Conservation (phyloP, 2,329 filamentous ascomycete genomes). For the Diaporthe humulicola region DNA sequence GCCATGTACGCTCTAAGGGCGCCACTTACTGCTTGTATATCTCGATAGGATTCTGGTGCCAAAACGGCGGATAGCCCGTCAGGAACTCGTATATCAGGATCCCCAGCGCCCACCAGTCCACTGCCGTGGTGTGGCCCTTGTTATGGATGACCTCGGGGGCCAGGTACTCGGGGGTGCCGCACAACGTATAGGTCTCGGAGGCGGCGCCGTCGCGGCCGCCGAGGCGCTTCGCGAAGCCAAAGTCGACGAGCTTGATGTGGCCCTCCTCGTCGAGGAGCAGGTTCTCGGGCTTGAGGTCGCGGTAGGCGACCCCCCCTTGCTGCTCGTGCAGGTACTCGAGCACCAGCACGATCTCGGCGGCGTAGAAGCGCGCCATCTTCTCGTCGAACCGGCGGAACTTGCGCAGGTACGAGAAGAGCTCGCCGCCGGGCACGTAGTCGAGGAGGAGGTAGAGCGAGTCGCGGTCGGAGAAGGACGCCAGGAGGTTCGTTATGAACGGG, state of each 20-base stretch:
- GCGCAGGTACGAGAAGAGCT: constrained; percentile 86
- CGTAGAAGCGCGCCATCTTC: constrained; percentile 83
- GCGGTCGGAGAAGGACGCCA: constrained; percentile 83
- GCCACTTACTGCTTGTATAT: constrained; percentile 81
- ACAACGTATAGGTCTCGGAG: constrained; percentile 84
- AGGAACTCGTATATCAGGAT: constrained; percentile 89
- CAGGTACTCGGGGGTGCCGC: constrained; percentile 86
- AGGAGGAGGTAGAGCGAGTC: constrained; percentile 87
- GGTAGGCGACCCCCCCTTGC: constrained; percentile 82
- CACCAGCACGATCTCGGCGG: constrained; percentile 85
- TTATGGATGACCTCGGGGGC: constrained; percentile 88
- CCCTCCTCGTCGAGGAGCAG: constrained; percentile 82
- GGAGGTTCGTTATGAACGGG: constrained; percentile 85
- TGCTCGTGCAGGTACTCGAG: constrained; percentile 85
- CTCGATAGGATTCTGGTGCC: constrained; percentile 88
- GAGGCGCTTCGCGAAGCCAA: constrained; percentile 86
- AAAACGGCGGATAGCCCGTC: constrained; percentile 88
- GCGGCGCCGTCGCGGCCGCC: constrained; percentile 60
- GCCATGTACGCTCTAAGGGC: background rate
- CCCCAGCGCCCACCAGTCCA: constrained; percentile 90
- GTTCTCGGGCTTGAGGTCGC: constrained; percentile 87
- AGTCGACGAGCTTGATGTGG: constrained; percentile 87
- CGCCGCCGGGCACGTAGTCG: constrained; percentile 86
- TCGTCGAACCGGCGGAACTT: constrained; percentile 85
- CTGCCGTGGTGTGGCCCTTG: constrained; percentile 80